Conservation (phyloP, 2,329 filamentous ascomycete species). For the Curvularia lunata region DNA sequence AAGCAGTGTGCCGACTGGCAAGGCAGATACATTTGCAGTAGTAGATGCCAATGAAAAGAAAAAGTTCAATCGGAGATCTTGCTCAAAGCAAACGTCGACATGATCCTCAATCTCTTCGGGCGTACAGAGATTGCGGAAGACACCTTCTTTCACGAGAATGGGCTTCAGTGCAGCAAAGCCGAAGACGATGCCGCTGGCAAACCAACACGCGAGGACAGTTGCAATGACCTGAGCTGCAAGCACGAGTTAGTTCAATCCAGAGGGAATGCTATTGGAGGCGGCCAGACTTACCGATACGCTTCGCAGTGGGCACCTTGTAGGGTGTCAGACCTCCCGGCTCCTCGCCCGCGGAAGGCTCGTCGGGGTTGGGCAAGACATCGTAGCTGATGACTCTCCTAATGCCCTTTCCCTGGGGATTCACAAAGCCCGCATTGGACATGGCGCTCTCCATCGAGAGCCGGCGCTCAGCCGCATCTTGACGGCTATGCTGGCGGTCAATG, state of each 20-base stretch:
- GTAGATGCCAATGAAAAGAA: slow-evolving; percentile 49
- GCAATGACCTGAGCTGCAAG: slow-evolving; percentile 43
- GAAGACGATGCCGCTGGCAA: slow-evolving; percentile 51
- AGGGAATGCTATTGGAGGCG: slow-evolving; percentile 16
- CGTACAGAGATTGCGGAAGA: slow-evolving; percentile 47
- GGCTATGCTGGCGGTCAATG: slow-evolving; percentile 40
- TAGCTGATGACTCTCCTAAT: slow-evolving; percentile 55
- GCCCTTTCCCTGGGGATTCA: slow-evolving; percentile 33
- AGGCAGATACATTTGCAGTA: slow-evolving; percentile 48
- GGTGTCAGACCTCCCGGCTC: slow-evolving; percentile 55
- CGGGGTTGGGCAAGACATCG: slow-evolving; percentile 55
- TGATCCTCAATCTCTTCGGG: slow-evolving; percentile 41
- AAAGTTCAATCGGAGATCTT: slow-evolving; percentile 49
- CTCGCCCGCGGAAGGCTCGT: slow-evolving; percentile 44
- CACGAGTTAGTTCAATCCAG: slow-evolving; percentile 14
- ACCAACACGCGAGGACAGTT: slow-evolving; percentile 48
- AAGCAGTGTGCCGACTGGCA: slow-evolving; percentile 46
- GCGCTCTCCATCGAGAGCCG: slow-evolving; percentile 42
- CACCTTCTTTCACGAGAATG: slow-evolving; percentile 48
- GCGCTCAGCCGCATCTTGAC: slow-evolving; percentile 39
- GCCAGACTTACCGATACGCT: slow-evolving; percentile 41
- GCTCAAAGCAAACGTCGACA: slow-evolving; percentile 48
- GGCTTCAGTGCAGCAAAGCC: slow-evolving; percentile 52
- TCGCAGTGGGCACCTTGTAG: slow-evolving; percentile 55
- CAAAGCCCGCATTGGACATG: slow-evolving; percentile 28